Base-by-base conservation (phyloP, 805 yeast species). In the Candida tammaniensis region DNA sequence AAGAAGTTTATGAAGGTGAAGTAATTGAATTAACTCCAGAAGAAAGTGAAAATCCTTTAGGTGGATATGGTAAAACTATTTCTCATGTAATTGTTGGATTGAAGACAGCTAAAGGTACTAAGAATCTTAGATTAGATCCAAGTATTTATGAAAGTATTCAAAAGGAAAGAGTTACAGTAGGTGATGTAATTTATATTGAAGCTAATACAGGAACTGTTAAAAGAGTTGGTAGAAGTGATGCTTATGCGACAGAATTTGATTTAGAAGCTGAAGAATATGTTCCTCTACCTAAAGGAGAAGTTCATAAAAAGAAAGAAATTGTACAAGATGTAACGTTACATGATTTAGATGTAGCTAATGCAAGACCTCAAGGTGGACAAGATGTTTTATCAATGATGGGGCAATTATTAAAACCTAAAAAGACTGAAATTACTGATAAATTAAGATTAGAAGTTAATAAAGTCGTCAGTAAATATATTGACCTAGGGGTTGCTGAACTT, bases 191-290 rank as follows among this genome's bases (percentile, higher is more conserved):
- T 44, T 91, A 94, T 57, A 87, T 93, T 46, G 99, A 93, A 65
- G 86, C 97, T 39, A 91, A 94, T 54, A 91, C 97, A 11, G 99
- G 99, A 26, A 87, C 96, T 15, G 96, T 93, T 25, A 91, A 91
- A 55, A 75, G 98, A 54, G 95, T 93, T 17, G 99, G 99, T 34
- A 78, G 99, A 59, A 85, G 95, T n/a, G 98, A 93, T 60, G 96
- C 97, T 0, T 88, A 88, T 54, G 97, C 98, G 16, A 88, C 98
- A 7, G 99, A 93, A 65, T 93, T 89, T 51, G 99, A 93, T 62
- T 76, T 94, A 40, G 98, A 93, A 72, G 96, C 98, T 17, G 97
- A 94, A 64, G 98, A 93, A 64, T 93, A 93, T 61, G 98, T 93
- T 15, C 96, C 98, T 27, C 74, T 94, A 51, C 99, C 99, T 42